Evolutionary conservation across 805 yeast genomes (phyloP), one percentile per base, ranked within the genome.

Genomic region (Teunomyces tritomae): DNA sequence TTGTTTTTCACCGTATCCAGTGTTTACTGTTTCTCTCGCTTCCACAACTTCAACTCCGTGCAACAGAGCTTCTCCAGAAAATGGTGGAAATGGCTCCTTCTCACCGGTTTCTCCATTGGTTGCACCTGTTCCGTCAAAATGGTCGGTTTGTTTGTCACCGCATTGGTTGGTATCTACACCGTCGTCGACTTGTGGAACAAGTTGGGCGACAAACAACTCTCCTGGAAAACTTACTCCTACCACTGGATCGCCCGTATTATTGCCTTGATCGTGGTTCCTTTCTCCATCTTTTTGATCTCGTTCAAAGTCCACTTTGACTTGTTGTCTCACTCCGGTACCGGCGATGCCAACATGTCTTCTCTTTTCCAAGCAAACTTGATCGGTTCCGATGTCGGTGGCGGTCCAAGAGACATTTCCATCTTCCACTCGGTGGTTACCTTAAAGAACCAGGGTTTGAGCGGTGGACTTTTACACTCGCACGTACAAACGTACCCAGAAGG

Each of bases 21-120:
- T 5, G 76, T 89, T 49, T 84, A 78, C 62, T 78, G 87, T 54
- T 80, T 91, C 62, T 77, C 82, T 45, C 77, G 86, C 68, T 84
- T 89, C 71, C 85, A 88, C 69, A 81, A 77, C 57, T 72, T 78
- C 59, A 80, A 80, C 63, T 66, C 58, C 48, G n/a, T 8, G 3
- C 67, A 74, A 35, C 62, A 69, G 44, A 71, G 73, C 30, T 89
- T 91, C 62, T 63, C 87, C 9, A 73, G 83, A 59, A 78, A 81
- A 61, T 92, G 99, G 97, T 94, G 96, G 96, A 83, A 82, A 64
- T 92, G 97, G 96, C 69, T 94, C 45, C 57, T 85, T 20, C 70
- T 87, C 49, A 87, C 96, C 7, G 99, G 99, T 55, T 70, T 89
- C 45, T 74, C 82, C 40, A 82, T 94, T 59, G 98, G 99, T 36